A percentile compares a stretch with the other conserved stretches of the same genome.
phyloP scores from a whole-genome alignment of 2,329 filamentous ascomycete genomes.

The Phaeoacremonium minimum region DNA sequence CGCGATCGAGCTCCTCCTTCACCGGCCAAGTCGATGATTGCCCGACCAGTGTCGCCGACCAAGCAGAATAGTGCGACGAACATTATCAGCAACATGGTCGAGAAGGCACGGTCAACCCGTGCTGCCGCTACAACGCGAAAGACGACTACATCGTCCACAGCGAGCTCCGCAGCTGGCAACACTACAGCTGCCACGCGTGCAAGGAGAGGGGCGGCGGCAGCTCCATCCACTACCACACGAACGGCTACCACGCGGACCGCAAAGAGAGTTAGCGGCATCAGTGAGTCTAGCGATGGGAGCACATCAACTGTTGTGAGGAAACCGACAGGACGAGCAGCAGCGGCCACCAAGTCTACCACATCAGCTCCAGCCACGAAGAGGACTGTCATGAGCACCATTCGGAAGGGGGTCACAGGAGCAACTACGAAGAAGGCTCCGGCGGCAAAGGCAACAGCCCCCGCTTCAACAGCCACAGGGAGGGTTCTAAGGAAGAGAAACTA shows the following conservation, averaged over 20 bases:
- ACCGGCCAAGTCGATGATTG: constrained; percentile 53
- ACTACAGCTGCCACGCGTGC: constrained; percentile 25
- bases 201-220: constrained; percentile 26
- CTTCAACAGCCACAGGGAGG: constrained; percentile 36
- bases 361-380: constrained; percentile 39
- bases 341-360: constrained; percentile 28
- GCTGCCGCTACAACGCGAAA: constrained; percentile 17
- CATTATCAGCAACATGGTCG: constrained; percentile 52
- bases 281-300: constrained; percentile 61
- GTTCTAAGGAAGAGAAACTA: constrained; percentile 51
- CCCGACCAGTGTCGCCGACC: constrained; percentile 57
- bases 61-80: constrained; percentile 45
- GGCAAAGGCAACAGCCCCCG: constrained; percentile 31
- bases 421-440: constrained; percentile 44
- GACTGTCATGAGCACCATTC: constrained; percentile 50
- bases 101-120: constrained; percentile 55
- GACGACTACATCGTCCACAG: constrained; percentile 24
- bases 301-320: constrained; percentile 62
- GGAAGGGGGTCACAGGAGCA: constrained; percentile 43
- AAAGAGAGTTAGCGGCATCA: constrained; percentile 53
- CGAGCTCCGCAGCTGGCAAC: constrained; percentile 29
- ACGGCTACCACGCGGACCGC: constrained; percentile 41
- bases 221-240: constrained; percentile 29
- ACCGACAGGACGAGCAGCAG: constrained; percentile 27
- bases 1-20: constrained; percentile 42